Base-by-base conservation (phyloP, 106 monocot species). In the Dendrobium chrysotoxum region DNA sequence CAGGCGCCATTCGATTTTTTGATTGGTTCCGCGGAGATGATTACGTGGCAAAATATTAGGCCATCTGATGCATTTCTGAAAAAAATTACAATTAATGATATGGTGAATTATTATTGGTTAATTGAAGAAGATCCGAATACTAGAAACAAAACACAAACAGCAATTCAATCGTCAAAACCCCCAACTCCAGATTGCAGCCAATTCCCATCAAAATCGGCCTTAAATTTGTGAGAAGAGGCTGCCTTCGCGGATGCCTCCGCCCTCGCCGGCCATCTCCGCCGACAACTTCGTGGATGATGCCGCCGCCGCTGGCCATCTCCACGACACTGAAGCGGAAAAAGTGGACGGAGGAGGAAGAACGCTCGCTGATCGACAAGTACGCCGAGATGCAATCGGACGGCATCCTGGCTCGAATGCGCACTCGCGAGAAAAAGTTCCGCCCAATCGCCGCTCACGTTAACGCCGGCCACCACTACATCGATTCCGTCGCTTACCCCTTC, bases 331-430 rank as follows among this genome's bases (percentile, higher is more conserved):
- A 82, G 80, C 76, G 88, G 23, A 91, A 91, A 84, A 91, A 91
- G 71, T 91, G 88, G 90, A 91, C 90, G 66, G 90, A 91, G 80
- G 88, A 84, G 84, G 90, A 91, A 79, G 88, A 91, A 82, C 84
- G 86, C 5, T 30, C 82, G 13, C 79, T 91, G 57, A 84, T 91
- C 45, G 82, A 83, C 55, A 91, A 88, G 84, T 91, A 91, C 84
- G 78, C 75, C 17, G 86, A 88, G 78, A 87, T 92, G 85, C 40
- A 53, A 17, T 12, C 79, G 11, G 81, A 75, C 50, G 89, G 87
- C 20, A 35, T 50, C 77, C 79, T 89, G 46, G 40, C 73, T 35
- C 81, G 84, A 28, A 73, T 89, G 54, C 84, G 83, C 53, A 89
- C 87, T 1, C 86, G 91, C 12, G 91, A 89, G 89, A 86, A 85